Evolutionary conservation across 306 rosid species (phyloP).

Genomic region (Trifolium pratense): DNA sequence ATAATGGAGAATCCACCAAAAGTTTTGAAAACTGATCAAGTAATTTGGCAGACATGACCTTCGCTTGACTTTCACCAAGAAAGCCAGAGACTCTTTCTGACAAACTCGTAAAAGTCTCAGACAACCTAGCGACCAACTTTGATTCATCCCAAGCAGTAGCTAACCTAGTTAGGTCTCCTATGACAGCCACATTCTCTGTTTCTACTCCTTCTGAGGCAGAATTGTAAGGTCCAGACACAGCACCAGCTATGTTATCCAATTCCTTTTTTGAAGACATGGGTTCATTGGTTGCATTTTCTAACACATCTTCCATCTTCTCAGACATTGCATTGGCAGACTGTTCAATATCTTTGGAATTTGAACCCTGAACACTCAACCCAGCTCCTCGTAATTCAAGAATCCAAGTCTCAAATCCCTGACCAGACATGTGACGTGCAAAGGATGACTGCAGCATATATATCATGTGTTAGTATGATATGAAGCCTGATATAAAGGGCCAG

Average conservation of each 20-base stretch:
- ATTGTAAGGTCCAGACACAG: conserved; percentile 48
- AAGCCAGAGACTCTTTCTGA: conserved; percentile 91
- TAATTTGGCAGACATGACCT: conserved; percentile 69
- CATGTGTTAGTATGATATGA: conserved; percentile 38
- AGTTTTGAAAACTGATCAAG: conserved; percentile 88
- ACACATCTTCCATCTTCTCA: conserved; percentile 74
- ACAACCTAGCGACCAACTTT: conserved; percentile 61
- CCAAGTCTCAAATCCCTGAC: conserved; percentile 96
- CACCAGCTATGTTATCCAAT: conserved; percentile 49
- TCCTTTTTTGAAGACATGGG: conserved; percentile 51
- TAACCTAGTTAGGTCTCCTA: conserved; percentile 49
- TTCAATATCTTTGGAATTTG: conserved; percentile 61
- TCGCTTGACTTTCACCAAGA: conserved; percentile 85
- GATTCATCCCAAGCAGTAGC: conserved; percentile 85
- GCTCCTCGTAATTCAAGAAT: conserved; percentile 97
- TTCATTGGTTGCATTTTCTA: conserved; percentile 55
- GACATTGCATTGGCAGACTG: conserved; percentile 64
- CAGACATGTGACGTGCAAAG: conserved; percentile 94
- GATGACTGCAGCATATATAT: conserved; percentile 74
- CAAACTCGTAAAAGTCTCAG: conserved; percentile 71
- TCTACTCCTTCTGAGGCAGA: conserved; percentile 51
- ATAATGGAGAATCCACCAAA: conserved; percentile 73
- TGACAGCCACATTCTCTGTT: conserved; percentile 39
- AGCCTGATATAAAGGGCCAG: conserved; percentile 31
- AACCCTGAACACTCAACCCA: conserved; percentile 77